Evolutionary conservation across 202 grass and related monocot genomes (phyloP).

Genomic region (Panicum hallii): DNA sequence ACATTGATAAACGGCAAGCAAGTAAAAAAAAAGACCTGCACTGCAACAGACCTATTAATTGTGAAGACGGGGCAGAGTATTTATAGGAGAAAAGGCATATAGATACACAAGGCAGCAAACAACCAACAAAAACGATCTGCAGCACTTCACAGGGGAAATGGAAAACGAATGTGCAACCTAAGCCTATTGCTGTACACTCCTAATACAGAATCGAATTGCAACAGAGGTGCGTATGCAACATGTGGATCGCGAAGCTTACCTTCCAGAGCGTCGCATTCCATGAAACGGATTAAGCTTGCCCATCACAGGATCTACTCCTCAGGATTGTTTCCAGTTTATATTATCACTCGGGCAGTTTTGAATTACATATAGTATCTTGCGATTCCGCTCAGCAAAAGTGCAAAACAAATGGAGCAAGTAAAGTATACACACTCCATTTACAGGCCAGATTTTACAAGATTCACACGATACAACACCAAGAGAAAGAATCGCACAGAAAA

Average conservation of each 20-base stretch:
- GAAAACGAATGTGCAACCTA: slow-evolving; percentile 22
- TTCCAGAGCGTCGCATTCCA: slow-evolving; percentile 44
- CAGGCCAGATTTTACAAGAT: slow-evolving; percentile 34
- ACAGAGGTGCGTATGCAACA: slow-evolving; percentile 34
- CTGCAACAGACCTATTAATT: slow-evolving; percentile 40
- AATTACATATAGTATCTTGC: slow-evolving; percentile 22
- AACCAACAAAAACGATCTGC: slow-evolving; percentile 17
- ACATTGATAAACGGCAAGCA: neutral
- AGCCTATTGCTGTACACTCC: slow-evolving; percentile 11
- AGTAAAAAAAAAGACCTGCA: slow-evolving; percentile 2
- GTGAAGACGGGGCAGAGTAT: slow-evolving; percentile 34
- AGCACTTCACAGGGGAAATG: neutral
- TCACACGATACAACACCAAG: neutral
- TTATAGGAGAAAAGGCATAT: slow-evolving; percentile 25
- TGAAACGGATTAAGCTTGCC: slow-evolving; percentile 45
- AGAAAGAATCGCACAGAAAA: slow-evolving; percentile 18
- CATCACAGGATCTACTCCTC: slow-evolving; percentile 57
- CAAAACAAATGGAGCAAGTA: neutral
- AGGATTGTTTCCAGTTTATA: slow-evolving; percentile 43
- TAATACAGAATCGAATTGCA: slow-evolving; percentile 32
- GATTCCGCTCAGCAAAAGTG: neutral
- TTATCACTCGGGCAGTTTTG: slow-evolving; percentile 9
- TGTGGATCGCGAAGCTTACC: slow-evolving; percentile 61
- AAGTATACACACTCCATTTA: slow-evolving; percentile 7
- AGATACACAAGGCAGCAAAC: slow-evolving; percentile 31